Percentiles rank a stretch among this genome's conserved stretches.
Evolutionary conservation across 345 rosid species (phyloP).

Genomic region (Clausena lansium): DNA sequence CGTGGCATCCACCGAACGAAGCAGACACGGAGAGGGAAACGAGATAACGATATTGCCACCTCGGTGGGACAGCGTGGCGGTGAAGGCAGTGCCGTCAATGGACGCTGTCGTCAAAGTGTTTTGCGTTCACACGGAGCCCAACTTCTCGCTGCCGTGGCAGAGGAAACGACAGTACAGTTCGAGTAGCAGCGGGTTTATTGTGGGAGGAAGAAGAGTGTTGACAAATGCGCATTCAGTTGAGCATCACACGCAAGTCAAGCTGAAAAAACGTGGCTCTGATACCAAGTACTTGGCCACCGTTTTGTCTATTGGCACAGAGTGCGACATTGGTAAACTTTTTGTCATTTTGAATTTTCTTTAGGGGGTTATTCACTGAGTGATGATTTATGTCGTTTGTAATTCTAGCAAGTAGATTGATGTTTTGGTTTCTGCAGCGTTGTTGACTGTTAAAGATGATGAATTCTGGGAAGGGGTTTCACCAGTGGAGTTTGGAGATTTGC

Average conservation of each 20-base stretch:
- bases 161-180: constrained; percentile 85
- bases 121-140: constrained; percentile 91
- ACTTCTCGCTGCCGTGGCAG: constrained; percentile 92
- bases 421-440: constrained; percentile 47
- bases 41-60: constrained; percentile 14
- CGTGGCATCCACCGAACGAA: constrained; percentile 28
- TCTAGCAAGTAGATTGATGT: background rate
- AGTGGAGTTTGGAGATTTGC: constrained; percentile 86
- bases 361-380: background rate
- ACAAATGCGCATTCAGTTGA: constrained; percentile 96
- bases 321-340: constrained; percentile 69
- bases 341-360: background rate
- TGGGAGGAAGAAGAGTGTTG: constrained; percentile 70
- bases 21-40: constrained; percentile 36
- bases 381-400: background rate
- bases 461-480: constrained; percentile 92
- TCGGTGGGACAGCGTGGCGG: constrained; percentile 62
- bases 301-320: constrained; percentile 85
- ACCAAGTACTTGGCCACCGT: constrained; percentile 87
- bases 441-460: constrained; percentile 77
- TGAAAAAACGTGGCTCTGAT: constrained; percentile 90
- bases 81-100: constrained; percentile 74
- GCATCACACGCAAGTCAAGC: constrained; percentile 88
- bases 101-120: constrained; percentile 93
- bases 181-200: constrained; percentile 79